phyloP scores from a whole-genome alignment of 768 basidiomycete species.

The Xerocomellus intermedius region DNA sequence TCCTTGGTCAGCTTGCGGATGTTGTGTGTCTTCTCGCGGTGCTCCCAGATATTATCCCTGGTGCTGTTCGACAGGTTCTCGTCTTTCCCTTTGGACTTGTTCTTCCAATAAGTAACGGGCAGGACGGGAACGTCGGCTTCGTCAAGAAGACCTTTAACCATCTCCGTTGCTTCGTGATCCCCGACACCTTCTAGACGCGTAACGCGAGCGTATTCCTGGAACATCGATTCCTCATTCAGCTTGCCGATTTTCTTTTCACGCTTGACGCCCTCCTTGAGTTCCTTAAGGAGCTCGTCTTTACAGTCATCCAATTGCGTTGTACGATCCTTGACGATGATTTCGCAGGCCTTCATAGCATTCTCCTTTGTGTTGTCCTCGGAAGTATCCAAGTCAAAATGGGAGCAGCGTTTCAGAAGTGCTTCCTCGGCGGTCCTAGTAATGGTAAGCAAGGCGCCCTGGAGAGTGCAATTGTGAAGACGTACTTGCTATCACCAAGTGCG shows the following conservation, averaged over 20 bases:
- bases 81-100: conserved; percentile 49
- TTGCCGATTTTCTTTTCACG: conserved; percentile 68
- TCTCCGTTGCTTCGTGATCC: conserved; percentile 71
- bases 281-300: conserved; percentile 64
- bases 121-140: conserved; percentile 51
- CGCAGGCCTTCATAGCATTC: conserved; percentile 89
- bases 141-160: conserved; percentile 57
- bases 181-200: conserved; percentile 64
- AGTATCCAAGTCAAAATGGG: conserved; percentile 89
- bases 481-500: conserved; percentile 88
- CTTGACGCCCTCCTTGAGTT: conserved; percentile 62
- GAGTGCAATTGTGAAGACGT: conserved; percentile 14
- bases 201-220: conserved; percentile 73
- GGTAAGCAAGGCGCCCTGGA: background rate
- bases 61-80: conserved; percentile 53
- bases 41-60: conserved; percentile 71
- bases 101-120: conserved; percentile 34
- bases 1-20: conserved; percentile 85
- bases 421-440: conserved; percentile 76
- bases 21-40: conserved; percentile 84
- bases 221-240: conserved; percentile 68
- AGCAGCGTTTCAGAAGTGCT: conserved; percentile 91
- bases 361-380: conserved; percentile 45
- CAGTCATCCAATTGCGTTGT: conserved; percentile 78
- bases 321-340: conserved; percentile 85